Conservation (phyloP, 495 filamentous ascomycete species). For the Immersiella caudata region DNA sequence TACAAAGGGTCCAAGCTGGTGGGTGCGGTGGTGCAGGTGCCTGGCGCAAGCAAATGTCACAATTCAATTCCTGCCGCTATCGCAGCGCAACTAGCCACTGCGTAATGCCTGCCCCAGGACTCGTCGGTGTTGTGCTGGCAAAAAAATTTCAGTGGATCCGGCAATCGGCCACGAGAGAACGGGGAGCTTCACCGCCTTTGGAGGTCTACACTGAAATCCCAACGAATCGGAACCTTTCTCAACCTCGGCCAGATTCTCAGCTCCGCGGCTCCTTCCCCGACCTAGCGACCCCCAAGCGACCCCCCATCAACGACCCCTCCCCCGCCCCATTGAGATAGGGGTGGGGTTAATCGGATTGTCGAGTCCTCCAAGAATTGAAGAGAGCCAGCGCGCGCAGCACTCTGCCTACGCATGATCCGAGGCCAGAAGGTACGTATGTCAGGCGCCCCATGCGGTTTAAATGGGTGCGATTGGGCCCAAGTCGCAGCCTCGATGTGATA, state of each 20-base stretch:
- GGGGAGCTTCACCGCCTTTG: constrained; percentile 6
- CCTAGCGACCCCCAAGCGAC: neutral
- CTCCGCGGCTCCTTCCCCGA: neutral
- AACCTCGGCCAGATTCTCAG: neutral
- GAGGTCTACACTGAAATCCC: neutral
- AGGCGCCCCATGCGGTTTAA: neutral
- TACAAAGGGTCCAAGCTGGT: neutral
- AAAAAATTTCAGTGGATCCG: constrained; percentile 8
- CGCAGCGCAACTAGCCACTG: neutral
- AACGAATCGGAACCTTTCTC: neutral
- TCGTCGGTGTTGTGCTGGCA: constrained; percentile 4
- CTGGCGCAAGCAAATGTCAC: neutral
- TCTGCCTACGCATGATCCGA: neutral
- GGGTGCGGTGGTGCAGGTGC: neutral
- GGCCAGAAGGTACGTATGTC: neutral
- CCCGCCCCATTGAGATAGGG: neutral
- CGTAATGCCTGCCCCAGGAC: constrained; percentile 7
- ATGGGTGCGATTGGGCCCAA: neutral
- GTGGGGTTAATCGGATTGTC: neutral
- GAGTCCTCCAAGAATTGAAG: neutral
- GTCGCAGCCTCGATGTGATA: neutral
- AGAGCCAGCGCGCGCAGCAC: neutral
- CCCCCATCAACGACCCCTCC: neutral
- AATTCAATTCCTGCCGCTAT: neutral
- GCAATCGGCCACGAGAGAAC: neutral